Evolutionary conservation across 345 rosid species (phyloP).

Genomic region (Hirschfeldia incana): DNA sequence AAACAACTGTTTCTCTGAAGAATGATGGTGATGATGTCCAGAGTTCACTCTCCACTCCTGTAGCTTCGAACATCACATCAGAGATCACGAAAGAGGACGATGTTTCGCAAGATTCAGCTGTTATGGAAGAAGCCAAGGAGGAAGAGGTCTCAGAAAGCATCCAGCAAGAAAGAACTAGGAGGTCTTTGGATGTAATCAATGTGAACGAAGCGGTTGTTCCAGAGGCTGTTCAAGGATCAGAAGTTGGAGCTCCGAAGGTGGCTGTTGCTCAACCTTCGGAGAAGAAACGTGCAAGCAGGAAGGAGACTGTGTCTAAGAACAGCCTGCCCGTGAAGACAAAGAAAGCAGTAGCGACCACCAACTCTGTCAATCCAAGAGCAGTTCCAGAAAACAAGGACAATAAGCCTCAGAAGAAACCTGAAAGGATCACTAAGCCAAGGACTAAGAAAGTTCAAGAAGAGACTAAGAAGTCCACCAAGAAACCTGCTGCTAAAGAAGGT

Average conservation of each 20-base stretch:
- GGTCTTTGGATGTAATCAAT: constrained; percentile 30
- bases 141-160: constrained; percentile 19
- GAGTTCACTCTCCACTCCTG: constrained; percentile 28
- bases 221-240: constrained; percentile 27
- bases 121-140: constrained; percentile 6
- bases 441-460: constrained; percentile 39
- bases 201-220: constrained; percentile 24
- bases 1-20: constrained; percentile 10
- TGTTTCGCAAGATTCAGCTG: constrained; percentile 11
- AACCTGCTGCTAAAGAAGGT: constrained; percentile 54
- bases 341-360: constrained; percentile 44
- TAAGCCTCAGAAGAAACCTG: constrained; percentile 53
- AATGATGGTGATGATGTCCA: constrained; percentile 34
- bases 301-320: constrained; percentile 45
- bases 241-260: constrained; percentile 57
- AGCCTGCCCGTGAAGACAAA: constrained; percentile 43
- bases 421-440: constrained; percentile 54
- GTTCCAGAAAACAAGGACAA: constrained; percentile 41
- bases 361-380: constrained; percentile 44
- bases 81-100: constrained; percentile 22
- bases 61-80: constrained; percentile 22
- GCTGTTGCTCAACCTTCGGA: constrained; percentile 46
- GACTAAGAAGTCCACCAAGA: constrained; percentile 48
- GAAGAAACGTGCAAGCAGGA: constrained; percentile 41
- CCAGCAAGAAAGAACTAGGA: constrained; percentile 14